phyloP scores from a whole-genome alignment of 2,329 filamentous ascomycete species.

The Tolypocladium guangdongense region DNA sequence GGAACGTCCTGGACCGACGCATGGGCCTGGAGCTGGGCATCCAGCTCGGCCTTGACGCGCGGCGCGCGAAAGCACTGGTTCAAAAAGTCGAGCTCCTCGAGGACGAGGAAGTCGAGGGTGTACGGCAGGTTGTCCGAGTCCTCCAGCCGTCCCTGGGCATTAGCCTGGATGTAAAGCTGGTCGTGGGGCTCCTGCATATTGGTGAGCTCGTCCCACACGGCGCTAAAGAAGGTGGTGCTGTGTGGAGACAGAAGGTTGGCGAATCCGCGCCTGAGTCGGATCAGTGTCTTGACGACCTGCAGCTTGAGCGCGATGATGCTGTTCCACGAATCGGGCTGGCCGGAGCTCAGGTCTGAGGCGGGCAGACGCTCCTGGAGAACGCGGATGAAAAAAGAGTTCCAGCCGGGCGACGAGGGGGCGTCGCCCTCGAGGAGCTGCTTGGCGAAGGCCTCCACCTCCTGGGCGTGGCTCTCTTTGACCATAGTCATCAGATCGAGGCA shows the following conservation, averaged over 20 bases:
- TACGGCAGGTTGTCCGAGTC: constrained; percentile 88
- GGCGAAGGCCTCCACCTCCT: constrained; percentile 78
- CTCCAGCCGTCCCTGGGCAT: constrained; percentile 78
- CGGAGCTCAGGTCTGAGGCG: constrained; percentile 38
- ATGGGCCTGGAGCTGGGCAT: constrained; percentile 58
- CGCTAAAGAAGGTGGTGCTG: constrained; percentile 71
- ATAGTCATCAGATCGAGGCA: constrained; percentile 96
- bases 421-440: constrained; percentile 58
- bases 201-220: constrained; percentile 80
- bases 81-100: constrained; percentile 92
- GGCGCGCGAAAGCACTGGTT: constrained; percentile 83
- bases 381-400: constrained; percentile 82
- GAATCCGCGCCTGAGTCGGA: constrained; percentile 81
- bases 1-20: constrained; percentile 51
- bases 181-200: constrained; percentile 64
- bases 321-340: constrained; percentile 60
- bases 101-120: constrained; percentile 82
- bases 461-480: constrained; percentile 86
- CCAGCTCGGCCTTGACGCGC: constrained; percentile 81
- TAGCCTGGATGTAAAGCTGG: constrained; percentile 74
- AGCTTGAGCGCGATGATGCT: constrained; percentile 79
- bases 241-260: constrained; percentile 71
- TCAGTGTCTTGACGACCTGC: constrained; percentile 86
- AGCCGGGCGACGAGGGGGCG: constrained; percentile 33
- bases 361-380: constrained; percentile 68